Conservation (phyloP, 192 early-diverging fungal genomes). For the Allomyces javanicus region DNA sequence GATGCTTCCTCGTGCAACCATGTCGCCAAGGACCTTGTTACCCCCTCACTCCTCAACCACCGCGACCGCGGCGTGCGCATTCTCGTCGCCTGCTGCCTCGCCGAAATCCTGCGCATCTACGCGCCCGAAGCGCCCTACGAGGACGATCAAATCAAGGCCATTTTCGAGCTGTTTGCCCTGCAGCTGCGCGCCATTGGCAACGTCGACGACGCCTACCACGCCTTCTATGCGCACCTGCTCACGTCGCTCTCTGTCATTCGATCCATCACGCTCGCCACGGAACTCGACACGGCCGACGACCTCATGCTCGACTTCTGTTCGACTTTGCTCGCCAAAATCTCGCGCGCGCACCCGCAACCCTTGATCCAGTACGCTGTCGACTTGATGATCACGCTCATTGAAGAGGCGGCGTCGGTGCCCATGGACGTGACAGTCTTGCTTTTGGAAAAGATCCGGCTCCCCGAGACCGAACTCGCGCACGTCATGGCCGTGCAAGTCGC, state of each 20-base stretch:
- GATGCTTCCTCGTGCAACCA: conserved; percentile 43
- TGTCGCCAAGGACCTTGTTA: conserved; percentile 45
- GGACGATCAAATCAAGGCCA: conserved; percentile 46
- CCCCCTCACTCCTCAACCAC: conserved; percentile 45
- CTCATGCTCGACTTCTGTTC: conserved; percentile 51
- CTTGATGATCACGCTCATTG: conserved; percentile 61
- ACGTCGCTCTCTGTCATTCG: conserved; percentile 71
- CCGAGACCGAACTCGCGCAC: conserved; percentile 25
- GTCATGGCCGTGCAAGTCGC: conserved; percentile 69
- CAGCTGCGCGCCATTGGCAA: conserved; percentile 35
- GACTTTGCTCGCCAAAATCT: conserved; percentile 45
- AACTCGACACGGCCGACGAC: conserved; percentile 56
- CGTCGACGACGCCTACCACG: conserved; percentile 39
- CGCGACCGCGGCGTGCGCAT: conserved; percentile 60
- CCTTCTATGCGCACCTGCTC: conserved; percentile 63
- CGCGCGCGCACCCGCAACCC: conserved; percentile 14
- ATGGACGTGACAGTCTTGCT: background rate
- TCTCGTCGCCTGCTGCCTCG: conserved; percentile 64
- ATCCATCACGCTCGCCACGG: conserved; percentile 56
- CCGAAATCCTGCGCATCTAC: conserved; percentile 76
- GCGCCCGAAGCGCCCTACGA: conserved; percentile 86
- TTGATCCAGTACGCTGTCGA: conserved; percentile 21
- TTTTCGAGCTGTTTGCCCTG: conserved; percentile 65
- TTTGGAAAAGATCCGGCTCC: conserved; percentile 35
- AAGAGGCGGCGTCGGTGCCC: conserved; percentile 41